Evolutionary conservation across 2,329 filamentous ascomycete species (phyloP).

Genomic region (Colletotrichum liriopes): DNA sequence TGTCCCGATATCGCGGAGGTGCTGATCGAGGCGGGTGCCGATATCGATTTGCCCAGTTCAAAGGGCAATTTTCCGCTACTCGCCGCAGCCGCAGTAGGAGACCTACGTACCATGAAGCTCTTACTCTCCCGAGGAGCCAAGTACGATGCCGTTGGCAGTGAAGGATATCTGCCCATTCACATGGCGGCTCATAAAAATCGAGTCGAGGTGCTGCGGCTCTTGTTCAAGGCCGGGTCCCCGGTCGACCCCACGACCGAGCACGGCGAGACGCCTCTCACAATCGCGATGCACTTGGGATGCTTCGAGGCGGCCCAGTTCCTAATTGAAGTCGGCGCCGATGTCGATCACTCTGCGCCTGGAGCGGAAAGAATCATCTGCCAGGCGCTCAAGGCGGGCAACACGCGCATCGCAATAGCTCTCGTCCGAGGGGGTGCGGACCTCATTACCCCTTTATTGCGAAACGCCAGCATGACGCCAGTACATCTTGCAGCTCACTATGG

Average conservation of each 20-base stretch:
- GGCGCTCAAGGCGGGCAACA: slow-evolving; percentile 40
- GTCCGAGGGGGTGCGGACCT: slow-evolving; percentile 44
- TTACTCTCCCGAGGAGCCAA: slow-evolving; percentile 44
- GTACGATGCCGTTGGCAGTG: slow-evolving; percentile 34
- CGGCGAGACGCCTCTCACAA: slow-evolving; percentile 46
- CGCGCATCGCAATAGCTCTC: slow-evolving; percentile 43
- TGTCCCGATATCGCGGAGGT: slow-evolving; percentile 46
- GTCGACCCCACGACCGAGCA: slow-evolving; percentile 46
- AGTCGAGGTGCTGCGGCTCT: slow-evolving; percentile 43
- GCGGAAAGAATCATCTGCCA: slow-evolving; percentile 42
- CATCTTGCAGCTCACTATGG: slow-evolving; percentile 50
- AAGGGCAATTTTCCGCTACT: slow-evolving; percentile 46
- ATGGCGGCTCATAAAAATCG: slow-evolving; percentile 46
- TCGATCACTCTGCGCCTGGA: slow-evolving; percentile 39
- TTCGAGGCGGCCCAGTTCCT: slow-evolving; percentile 44
- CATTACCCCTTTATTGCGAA: slow-evolving; percentile 40
- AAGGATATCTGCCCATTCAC: slow-evolving; percentile 47
- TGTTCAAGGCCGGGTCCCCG: slow-evolving; percentile 45
- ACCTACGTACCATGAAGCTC: slow-evolving; percentile 50
- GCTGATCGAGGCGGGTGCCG: slow-evolving; percentile 45
- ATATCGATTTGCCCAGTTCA: slow-evolving; percentile 37
- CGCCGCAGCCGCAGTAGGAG: slow-evolving; percentile 64
- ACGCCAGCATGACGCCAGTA: slow-evolving; percentile 49
- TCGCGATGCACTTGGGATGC: slow-evolving; percentile 46
- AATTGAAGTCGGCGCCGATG: slow-evolving; percentile 44